Evolutionary conservation across 2,329 filamentous ascomycete genomes (phyloP).

Genomic region (Ascochyta lentis): DNA sequence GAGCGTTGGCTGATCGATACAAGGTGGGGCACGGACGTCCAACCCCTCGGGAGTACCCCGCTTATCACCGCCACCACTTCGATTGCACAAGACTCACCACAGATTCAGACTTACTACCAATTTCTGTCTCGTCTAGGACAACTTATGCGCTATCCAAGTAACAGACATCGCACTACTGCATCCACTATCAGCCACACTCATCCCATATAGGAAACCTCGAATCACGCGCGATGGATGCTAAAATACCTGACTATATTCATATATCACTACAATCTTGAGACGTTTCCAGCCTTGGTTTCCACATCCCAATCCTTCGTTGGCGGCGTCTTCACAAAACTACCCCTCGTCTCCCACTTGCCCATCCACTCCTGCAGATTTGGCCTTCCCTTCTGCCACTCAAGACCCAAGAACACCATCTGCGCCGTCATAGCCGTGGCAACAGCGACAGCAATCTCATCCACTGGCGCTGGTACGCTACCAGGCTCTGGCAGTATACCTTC

Average conservation of each 20-base stretch:
- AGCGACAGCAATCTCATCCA: slow-evolving; percentile 34
- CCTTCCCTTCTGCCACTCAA: slow-evolving; percentile 30
- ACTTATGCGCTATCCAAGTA: no score
- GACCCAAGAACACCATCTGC: slow-evolving; percentile 15
- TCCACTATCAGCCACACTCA: no score
- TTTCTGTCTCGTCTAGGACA: no score
- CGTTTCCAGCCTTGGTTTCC: neutral
- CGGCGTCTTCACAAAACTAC: slow-evolving; percentile 28
- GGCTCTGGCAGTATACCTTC: slow-evolving; percentile 22
- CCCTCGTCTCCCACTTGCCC: slow-evolving; percentile 29
- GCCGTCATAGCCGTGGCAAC: slow-evolving; percentile 24
- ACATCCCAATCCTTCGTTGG: slow-evolving; percentile 29
- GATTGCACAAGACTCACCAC: no score
- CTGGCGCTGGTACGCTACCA: slow-evolving; percentile 14
- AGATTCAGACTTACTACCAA: no score
- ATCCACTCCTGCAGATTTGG: slow-evolving; percentile 33
- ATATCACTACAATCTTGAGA: slow-evolving; percentile 17
- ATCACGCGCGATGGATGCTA: no score
- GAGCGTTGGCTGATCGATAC: slow-evolving; percentile 15
- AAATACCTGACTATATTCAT: no score
- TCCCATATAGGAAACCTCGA: no score
- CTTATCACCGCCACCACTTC: no score
- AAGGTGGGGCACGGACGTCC: slow-evolving; percentile 1
- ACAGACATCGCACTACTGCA: no score
- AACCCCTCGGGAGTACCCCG: no score